A percentile compares a stretch with the other conserved stretches of the same genome.
Conservation (phyloP, 805 yeast genomes). For the Cyberlindnera saturnus region DNA sequence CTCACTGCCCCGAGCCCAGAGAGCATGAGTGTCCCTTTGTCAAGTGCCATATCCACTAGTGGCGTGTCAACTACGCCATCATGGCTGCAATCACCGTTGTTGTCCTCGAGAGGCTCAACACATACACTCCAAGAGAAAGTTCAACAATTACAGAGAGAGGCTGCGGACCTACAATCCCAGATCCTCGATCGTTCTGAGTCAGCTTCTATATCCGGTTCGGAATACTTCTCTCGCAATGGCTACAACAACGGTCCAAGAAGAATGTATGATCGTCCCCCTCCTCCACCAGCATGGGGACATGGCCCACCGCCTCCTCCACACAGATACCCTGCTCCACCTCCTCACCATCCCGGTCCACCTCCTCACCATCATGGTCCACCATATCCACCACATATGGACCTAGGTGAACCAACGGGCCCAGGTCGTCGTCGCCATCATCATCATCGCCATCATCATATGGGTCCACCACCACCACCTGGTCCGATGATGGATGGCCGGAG, state of each 20-base stretch:
- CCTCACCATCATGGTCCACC: not conserved
- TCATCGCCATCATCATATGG: not conserved
- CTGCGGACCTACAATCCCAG: constrained; percentile 19
- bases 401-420: not conserved
- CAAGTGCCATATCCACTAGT: not conserved
- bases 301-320: constrained; percentile 1
- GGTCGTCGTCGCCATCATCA: not conserved
- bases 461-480: constrained; percentile 1
- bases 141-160: constrained; percentile 18
- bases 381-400: not conserved
- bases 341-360: not conserved
- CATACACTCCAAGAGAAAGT: constrained; percentile 17
- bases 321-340: constrained; percentile 3
- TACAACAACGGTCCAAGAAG: not conserved
- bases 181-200: not conserved
- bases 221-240: too few species aligned
- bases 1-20: not conserved
- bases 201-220: too few species aligned
- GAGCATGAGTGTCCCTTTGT: not conserved
- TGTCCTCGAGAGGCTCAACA: constrained; percentile 3
- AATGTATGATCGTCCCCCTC: not conserved
- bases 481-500: too few species aligned
- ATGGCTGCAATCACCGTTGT: constrained; percentile 6
- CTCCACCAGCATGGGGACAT: not conserved
- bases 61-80: not conserved